Evolutionary conservation across 495 filamentous ascomycete genomes (phyloP).

Genomic region (Hypoxylon cercidicola): DNA sequence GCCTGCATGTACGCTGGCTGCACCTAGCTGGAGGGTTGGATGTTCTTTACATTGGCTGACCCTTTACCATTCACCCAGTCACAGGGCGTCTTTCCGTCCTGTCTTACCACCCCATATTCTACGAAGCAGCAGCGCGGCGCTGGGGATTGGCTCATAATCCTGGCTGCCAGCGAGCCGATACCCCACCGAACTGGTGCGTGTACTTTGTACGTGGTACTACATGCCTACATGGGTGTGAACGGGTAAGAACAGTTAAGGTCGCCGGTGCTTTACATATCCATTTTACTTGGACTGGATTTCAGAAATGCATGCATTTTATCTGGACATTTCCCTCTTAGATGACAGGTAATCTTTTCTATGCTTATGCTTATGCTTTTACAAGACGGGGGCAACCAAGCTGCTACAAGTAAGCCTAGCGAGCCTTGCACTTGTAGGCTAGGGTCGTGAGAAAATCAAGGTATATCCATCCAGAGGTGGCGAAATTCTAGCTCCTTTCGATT

Average conservation of each 20-base stretch:
- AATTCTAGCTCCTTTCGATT: slow-evolving; percentile 9
- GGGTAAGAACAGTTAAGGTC: slow-evolving; percentile 21
- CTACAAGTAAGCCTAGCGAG: not conserved
- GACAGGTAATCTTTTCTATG: not conserved
- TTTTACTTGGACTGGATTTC: not conserved
- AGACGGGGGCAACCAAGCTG: no score
- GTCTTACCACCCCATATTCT: slow-evolving; percentile 34
- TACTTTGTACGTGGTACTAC: slow-evolving; percentile 14
- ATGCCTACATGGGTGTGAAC: not conserved
- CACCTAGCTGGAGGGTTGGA: slow-evolving; percentile 22
- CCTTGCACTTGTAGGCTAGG: not conserved
- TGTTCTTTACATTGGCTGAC: slow-evolving; percentile 21
- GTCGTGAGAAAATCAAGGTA: slow-evolving; percentile 3
- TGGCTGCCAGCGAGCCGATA: slow-evolving; percentile 37
- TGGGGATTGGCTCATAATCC: slow-evolving; percentile 34
- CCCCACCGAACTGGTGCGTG: slow-evolving; percentile 31
- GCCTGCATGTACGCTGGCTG: slow-evolving; percentile 12
- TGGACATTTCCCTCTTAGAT: slow-evolving; percentile 14
- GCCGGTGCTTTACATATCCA: not conserved
- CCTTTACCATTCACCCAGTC: slow-evolving; percentile 21
- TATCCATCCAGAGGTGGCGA: slow-evolving; percentile 17
- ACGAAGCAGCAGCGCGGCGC: not conserved
- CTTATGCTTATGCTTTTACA: slow-evolving; percentile 7
- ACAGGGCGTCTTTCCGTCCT: slow-evolving; percentile 18
- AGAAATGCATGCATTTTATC: slow-evolving; percentile 24